A percentile compares a stretch with the other conserved stretches of the same genome.
phyloP scores from a whole-genome alignment of 805 yeast species.

The Candida corydali region DNA sequence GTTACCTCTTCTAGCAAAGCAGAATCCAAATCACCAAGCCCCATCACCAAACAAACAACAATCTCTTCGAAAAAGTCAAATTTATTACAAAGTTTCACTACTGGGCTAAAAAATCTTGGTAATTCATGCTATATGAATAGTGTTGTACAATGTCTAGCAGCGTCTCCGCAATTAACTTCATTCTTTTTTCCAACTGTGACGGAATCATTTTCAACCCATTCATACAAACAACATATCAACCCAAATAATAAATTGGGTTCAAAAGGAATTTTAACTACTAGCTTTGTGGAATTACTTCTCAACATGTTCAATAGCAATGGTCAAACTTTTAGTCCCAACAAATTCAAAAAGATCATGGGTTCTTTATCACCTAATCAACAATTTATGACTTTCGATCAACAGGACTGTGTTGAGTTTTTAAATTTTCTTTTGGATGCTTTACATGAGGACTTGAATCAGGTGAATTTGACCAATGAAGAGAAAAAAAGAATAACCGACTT shows the following conservation, averaged over 20 bases:
- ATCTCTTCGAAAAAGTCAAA: conserved; percentile 10
- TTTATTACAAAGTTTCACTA: conserved; percentile 40
- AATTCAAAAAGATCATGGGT: conserved; percentile 67
- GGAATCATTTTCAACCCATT: conserved; percentile 30
- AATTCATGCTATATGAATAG: conserved; percentile 94
- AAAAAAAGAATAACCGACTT: conserved; percentile 42
- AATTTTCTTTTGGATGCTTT: conserved; percentile 70
- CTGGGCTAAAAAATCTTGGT: conserved; percentile 79
- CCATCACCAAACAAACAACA: conserved; percentile 3
- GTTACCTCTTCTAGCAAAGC: too few relatives aligned
- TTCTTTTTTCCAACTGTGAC: conserved; percentile 47
- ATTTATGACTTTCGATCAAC: conserved; percentile 69
- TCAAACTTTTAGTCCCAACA: conserved; percentile 51
- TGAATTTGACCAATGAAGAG: conserved; percentile 24
- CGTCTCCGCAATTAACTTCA: conserved; percentile 60
- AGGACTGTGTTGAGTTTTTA: conserved; percentile 81
- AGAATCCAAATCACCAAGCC: conserved; percentile 4
- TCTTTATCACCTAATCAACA: conserved; percentile 53
- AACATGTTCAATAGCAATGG: conserved; percentile 50
- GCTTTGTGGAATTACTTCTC: conserved; percentile 56
- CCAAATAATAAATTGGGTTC: conserved; percentile 72
- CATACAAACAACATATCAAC: conserved; percentile 67
- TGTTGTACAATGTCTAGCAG: conserved; percentile 77
- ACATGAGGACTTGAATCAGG: conserved; percentile 80
- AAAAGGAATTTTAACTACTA: conserved; percentile 70